phyloP scores from a whole-genome alignment of 1,284 basidiomycete genomes.

The Malassezia slooffiae region DNA sequence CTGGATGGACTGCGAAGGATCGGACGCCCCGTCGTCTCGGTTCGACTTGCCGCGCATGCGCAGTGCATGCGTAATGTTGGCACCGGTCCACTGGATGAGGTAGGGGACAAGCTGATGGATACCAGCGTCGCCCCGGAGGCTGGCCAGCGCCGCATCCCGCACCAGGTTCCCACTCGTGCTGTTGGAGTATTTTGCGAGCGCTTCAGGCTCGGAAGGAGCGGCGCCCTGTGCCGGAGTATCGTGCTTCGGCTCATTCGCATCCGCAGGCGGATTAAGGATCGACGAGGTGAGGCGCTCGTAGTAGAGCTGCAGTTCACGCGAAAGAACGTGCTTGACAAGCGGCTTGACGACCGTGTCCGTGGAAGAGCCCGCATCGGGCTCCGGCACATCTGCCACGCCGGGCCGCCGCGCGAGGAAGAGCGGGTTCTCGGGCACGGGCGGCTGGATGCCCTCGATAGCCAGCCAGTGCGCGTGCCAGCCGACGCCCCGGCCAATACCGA shows the following conservation, averaged over 20 bases:
- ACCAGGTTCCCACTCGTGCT: slow-evolving; percentile 36
- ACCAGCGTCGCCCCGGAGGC: slow-evolving; percentile 77
- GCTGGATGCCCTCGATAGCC: slow-evolving; percentile 93
- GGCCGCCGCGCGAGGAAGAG: slow-evolving; percentile 49
- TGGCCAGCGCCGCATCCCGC: slow-evolving; percentile 70
- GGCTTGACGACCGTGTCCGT: slow-evolving; percentile 32
- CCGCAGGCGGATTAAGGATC: slow-evolving; percentile 33
- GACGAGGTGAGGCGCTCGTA: slow-evolving; percentile 74
- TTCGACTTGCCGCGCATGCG: slow-evolving; percentile 6
- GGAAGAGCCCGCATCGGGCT: slow-evolving; percentile 17
- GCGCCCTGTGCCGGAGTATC: not conserved
- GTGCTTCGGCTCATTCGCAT: slow-evolving; percentile 15
- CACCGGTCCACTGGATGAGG: slow-evolving; percentile 84
- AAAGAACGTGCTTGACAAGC: slow-evolving; percentile 77
- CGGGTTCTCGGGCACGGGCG: slow-evolving; percentile 90
- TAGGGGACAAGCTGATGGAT: slow-evolving; percentile 89
- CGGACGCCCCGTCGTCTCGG: not conserved
- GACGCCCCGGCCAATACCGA: slow-evolving; percentile 37
- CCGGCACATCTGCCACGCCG: slow-evolving; percentile 26
- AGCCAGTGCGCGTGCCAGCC: slow-evolving; percentile 65
- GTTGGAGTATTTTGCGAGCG: slow-evolving; percentile 22
- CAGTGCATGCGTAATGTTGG: slow-evolving; percentile 50
- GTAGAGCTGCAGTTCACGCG: slow-evolving; percentile 87
- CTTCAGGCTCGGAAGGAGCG: slow-evolving; percentile 12
- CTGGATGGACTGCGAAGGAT: slow-evolving; percentile 12